Evolutionary conservation across 108 stramenopile species (phyloP), one percentile per base, ranked within the genome.

Genomic region (Nannochloropsis oceanica): DNA sequence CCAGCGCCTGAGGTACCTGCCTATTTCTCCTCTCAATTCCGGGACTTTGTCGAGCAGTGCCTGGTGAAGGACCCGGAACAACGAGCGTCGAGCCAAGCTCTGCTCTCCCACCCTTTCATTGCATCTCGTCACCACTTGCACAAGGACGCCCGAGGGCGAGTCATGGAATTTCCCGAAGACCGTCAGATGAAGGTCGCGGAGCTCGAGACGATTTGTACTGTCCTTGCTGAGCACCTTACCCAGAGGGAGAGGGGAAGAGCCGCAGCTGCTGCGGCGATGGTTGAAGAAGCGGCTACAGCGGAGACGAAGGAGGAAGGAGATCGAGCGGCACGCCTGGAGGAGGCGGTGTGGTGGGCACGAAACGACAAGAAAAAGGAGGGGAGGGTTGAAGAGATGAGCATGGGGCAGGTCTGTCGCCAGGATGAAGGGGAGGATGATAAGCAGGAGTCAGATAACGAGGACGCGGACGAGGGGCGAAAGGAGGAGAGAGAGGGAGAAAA

Each of bases 41-140:
- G 9, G 1, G 79, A 82, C 27, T 89, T 89, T 27, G 13, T 91
- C 9, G 44, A 46, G 25, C 44, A 44, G 73, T 89, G 89, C 73
- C 80, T 91, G 83, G 25, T 44, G n/a, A 88, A 89, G 84, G 89
- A 88, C 25, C 87, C 92, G 25, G 85, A 79, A 14, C 79, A 85
- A 43, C 79, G 92, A n/a, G 79, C 89, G 11, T 81, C 90, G 22
- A n/a, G 22, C 22, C 59, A 73, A 18, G 59, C 59, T 2, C 59
- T 73, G 8, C 59, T 73, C n/a, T n/a, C 18, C 0, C 59, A 73
- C n/a, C 59, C 59, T n/a, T 73, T 73, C 59, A 73, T 73, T n/a
- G 59, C 59, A 7, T 73, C 59, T n/a, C 59, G 59, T n/a, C 59
- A 73, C 59, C 59, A 73, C 59, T 73, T 73, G 59, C 59, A 73